A percentile compares a stretch with the other conserved stretches of the same genome.
phyloP scores from a whole-genome alignment of 805 yeast genomes.

The Vanderwaltozyma polyspora region DNA sequence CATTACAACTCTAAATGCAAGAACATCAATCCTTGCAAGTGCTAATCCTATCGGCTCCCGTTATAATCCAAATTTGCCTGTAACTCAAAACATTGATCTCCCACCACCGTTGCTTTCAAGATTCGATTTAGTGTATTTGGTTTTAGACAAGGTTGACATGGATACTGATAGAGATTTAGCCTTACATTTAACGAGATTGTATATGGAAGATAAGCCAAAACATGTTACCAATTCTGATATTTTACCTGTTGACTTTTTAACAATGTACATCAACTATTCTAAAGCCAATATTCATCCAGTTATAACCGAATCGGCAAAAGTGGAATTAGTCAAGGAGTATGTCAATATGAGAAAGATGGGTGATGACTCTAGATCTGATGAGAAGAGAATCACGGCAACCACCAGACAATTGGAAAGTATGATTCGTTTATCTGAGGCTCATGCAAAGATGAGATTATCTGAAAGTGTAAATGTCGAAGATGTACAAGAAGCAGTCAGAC shows the following conservation, averaged over 20 bases:
- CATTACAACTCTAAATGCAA: slow-evolving; percentile 89
- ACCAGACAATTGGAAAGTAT: slow-evolving; percentile 93
- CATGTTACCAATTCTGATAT: slow-evolving; percentile 58
- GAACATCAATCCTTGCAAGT: slow-evolving; percentile 90
- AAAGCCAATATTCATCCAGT: slow-evolving; percentile 75
- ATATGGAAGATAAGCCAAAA: slow-evolving; percentile 75
- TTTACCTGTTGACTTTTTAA: slow-evolving; percentile 77
- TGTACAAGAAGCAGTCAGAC: slow-evolving; percentile 86
- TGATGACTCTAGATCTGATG: slow-evolving; percentile 77
- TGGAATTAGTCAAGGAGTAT: slow-evolving; percentile 73
- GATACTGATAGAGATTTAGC: slow-evolving; percentile 77
- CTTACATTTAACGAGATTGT: slow-evolving; percentile 80
- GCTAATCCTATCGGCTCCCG: slow-evolving; percentile 96
- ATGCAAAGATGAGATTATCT: slow-evolving; percentile 88
- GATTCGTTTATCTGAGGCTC: slow-evolving; percentile 92
- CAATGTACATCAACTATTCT: slow-evolving; percentile 88
- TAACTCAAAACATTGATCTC: slow-evolving; percentile 86
- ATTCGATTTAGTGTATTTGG: slow-evolving; percentile 86
- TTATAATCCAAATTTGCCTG: slow-evolving; percentile 90
- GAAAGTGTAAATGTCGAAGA: slow-evolving; percentile 61
- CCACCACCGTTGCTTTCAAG: slow-evolving; percentile 95
- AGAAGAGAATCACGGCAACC: slow-evolving; percentile 91
- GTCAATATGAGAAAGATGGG: slow-evolving; percentile 92
- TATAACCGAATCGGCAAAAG: slow-evolving; percentile 69
- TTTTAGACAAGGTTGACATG: slow-evolving; percentile 88